Percentiles rank a stretch among this genome's conserved stretches.
phyloP scores from a whole-genome alignment of 495 filamentous ascomycete species.

The Halenospora varia region DNA sequence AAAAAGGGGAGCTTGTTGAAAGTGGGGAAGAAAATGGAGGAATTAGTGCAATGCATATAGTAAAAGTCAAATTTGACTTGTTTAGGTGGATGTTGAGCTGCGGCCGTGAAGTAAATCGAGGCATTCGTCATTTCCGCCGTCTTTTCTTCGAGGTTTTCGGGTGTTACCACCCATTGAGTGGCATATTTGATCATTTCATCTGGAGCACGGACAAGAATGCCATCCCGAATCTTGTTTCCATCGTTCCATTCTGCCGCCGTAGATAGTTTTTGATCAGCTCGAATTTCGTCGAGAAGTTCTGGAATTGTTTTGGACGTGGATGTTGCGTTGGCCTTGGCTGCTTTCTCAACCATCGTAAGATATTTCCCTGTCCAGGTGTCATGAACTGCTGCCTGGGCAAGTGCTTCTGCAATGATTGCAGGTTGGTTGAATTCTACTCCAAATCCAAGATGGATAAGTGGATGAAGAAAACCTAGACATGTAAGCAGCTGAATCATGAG shows the following conservation, averaged over 20 bases:
- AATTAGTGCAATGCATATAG: constrained; percentile 65
- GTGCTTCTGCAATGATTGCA: constrained; percentile 73
- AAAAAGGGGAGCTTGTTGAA: constrained; percentile 42
- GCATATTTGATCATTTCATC: constrained; percentile 60
- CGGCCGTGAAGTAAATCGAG: constrained; percentile 57
- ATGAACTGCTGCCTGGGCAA: constrained; percentile 72
- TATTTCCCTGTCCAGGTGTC: constrained; percentile 43
- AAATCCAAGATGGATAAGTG: constrained; percentile 81
- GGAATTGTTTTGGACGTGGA: constrained; percentile 43
- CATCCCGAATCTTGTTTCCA: constrained; percentile 60
- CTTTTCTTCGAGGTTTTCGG: constrained; percentile 61
- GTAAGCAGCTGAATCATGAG: no score
- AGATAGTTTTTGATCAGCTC: constrained; percentile 48
- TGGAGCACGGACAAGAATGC: constrained; percentile 55
- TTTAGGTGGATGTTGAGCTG: constrained; percentile 60
- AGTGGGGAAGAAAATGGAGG: constrained; percentile 56
- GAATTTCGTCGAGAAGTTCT: constrained; percentile 55
- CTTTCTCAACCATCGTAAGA: constrained; percentile 51
- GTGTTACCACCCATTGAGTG: constrained; percentile 52
- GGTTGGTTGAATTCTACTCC: constrained; percentile 78
- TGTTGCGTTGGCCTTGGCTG: constrained; percentile 28
- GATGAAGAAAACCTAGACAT: constrained; percentile 63
- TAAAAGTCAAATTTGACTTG: constrained; percentile 76
- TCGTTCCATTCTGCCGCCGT: constrained; percentile 47
- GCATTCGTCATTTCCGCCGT: constrained; percentile 75